Evolutionary conservation across 1,284 basidiomycete species (phyloP), one percentile per base, ranked within the genome.

Genomic region (Cutaneotrichosporon daszewskae): DNA sequence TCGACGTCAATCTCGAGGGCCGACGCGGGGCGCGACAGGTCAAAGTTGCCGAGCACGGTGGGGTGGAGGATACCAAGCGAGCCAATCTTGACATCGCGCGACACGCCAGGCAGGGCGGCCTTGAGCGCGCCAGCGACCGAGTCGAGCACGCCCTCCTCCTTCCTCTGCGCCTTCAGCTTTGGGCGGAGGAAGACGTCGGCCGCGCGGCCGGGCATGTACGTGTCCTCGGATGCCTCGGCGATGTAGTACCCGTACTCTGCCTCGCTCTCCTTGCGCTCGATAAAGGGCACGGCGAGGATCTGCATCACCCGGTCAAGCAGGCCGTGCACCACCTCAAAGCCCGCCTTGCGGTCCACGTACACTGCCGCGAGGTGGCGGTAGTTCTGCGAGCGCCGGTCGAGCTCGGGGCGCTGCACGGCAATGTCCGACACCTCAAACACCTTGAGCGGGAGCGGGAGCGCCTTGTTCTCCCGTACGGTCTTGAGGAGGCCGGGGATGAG

Each of bases 301-400:
- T 85, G 83, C 94, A 99, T 97, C 40, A 89, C 77, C 37, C 91
- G 77, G 70, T 97, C 92, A 53, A 99, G 74, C 68, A 98, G 74
- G 19, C 94, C 94, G 66, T 98, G 95, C 10, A 95, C 85, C 52
- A 95, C 80, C 75, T 99, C 95, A 69, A 99, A 99, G 8, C 89
- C 89, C 16, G 94, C 95, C 13, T 84, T 86, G 75, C 88, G 90
- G 72, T 95, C 94, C 71, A 89, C 91, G 83, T 89, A 97, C 24
- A 97, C 80, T 0, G 87, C 94, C 0, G 82, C 88, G 1, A 91
- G 83, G 59, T 87, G 84, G 45, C 92, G 77, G 41, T 84, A 81
- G 69, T 98, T 98, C 51, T 84, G 77, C 29, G 89, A 78, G 69
- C 91, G 86, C 32, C 92, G 79, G 71, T 98, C 90, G 48, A 77